These are phyloP conservation scores for Candida coquimbonensis DNA, from an alignment of 805 yeast species.

Conservation along the genomic window DNA sequence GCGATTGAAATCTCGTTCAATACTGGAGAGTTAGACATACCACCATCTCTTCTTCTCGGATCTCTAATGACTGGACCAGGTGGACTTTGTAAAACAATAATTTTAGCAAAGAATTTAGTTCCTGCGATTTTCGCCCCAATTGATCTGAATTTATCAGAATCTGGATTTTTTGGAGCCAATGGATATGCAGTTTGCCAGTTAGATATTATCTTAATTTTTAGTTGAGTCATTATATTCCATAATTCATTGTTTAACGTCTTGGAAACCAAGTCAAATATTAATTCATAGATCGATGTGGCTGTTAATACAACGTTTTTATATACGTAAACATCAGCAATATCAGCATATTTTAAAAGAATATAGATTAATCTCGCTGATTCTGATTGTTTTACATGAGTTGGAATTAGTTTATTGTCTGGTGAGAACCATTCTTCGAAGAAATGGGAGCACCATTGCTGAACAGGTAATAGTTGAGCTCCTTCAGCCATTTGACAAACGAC, in stretches of 20 bases:
- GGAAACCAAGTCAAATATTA: slow-evolving; percentile 38
- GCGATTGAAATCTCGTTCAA: slow-evolving; percentile 20
- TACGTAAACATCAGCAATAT: slow-evolving; percentile 23
- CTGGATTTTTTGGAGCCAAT: slow-evolving; percentile 27
- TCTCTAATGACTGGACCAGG: slow-evolving; percentile 20
- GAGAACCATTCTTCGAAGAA: slow-evolving; percentile 18
- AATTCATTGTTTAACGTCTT: slow-evolving; percentile 30
- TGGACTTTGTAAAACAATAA: slow-evolving; percentile 48
- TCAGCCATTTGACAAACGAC: slow-evolving; percentile 14
- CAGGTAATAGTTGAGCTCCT: slow-evolving; percentile 6
- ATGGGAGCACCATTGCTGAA: slow-evolving; percentile 22
- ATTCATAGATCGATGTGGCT: slow-evolving; percentile 38
- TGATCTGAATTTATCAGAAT: slow-evolving; percentile 34
- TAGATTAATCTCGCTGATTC: slow-evolving; percentile 9
- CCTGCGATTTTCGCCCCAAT: slow-evolving; percentile 59
- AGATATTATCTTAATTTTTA: slow-evolving; percentile 54
- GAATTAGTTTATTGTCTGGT: slow-evolving; percentile 7
- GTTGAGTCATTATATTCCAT: slow-evolving; percentile 50
- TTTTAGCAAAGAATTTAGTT: slow-evolving; percentile 61
- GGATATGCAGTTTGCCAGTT: slow-evolving; percentile 58
- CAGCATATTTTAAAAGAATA: slow-evolving; percentile 8
- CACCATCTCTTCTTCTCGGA: slow-evolving; percentile 18
- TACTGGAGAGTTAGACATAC: slow-evolving; percentile 2
- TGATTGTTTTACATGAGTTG: slow-evolving; percentile 15
- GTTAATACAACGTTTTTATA: slow-evolving; percentile 34